Base-by-base conservation (phyloP, 1,284 basidiomycete genomes). In the Malassezia restricta region DNA sequence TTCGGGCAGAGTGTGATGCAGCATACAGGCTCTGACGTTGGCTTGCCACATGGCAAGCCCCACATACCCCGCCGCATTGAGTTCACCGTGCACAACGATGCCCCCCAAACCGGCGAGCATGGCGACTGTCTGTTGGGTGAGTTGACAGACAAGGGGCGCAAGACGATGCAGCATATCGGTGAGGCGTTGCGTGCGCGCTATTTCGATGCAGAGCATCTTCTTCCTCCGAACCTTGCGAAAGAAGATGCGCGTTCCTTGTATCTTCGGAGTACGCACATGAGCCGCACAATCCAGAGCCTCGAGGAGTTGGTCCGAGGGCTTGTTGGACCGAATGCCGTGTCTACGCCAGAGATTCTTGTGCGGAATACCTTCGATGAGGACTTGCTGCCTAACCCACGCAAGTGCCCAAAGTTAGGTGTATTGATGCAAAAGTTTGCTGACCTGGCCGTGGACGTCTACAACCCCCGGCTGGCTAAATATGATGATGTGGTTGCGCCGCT, bases 281-380 rank as follows among this genome's bases (percentile, higher is more conserved):
- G 82, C 1, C 78, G 86, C 32, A 88, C 86, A 5, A 81, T 83
- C 24, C 84, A 87, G 64, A 83, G 83, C 2, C 74, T 87, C 12
- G 82, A 86, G 62, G 81, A 87, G 61, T 77, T 86, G 38, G 76
- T 85, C 20, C 78, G 82, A 48, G 85, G 85, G 4, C 37, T 72
- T 8, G 48, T 65, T n/a, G 47, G 42, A 11, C 54, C 58, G 8
- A 44, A 56, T 11, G 47, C 56, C 5, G 49, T 30, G 3, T 44
- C 44, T 15, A 49, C 62, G 12, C 63, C 58, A 30, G 53, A 58
- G n/a, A 54, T 62, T 9, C 45, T 58, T 20, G 49, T 62, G 3
- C 61, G 66, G 41, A 68, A 70, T 32, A 59, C 77, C 5, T 78
- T 79, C 54, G 82, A 86, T 52, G 86, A 87, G 67, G 84, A 85